Conservation (phyloP, 140 eudicot species). For the Stevia rebaudiana region DNA sequence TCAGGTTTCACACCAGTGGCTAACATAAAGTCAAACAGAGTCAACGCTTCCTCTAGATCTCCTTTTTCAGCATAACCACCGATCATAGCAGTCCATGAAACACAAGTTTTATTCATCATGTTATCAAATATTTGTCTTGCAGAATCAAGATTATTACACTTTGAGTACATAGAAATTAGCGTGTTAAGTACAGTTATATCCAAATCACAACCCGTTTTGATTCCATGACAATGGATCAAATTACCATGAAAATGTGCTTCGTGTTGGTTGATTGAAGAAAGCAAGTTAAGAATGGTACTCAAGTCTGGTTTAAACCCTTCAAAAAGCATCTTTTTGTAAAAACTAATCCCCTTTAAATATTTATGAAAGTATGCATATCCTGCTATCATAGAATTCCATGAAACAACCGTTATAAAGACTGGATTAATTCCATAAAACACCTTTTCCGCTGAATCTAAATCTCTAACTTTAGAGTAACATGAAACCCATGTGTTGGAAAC, state of each 20-base stretch:
- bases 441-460: constrained; percentile 55
- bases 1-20: constrained; percentile 64
- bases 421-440: constrained; percentile 41
- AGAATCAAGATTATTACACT: constrained; percentile 42
- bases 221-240: constrained; percentile 61
- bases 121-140: constrained; percentile 51
- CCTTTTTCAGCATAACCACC: constrained; percentile 79
- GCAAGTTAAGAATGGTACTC: constrained; percentile 64
- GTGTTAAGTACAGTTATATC: constrained; percentile 55
- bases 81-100: constrained; percentile 81
- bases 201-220: constrained; percentile 52
- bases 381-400: constrained; percentile 73
- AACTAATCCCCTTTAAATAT: constrained; percentile 26
- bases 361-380: constrained; percentile 49
- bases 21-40: constrained; percentile 60
- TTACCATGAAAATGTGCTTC: constrained; percentile 40
- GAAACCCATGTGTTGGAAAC: constrained; percentile 72
- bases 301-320: constrained; percentile 52
- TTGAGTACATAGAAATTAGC: constrained; percentile 71
- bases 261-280: constrained; percentile 42
- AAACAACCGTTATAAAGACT: constrained; percentile 40
- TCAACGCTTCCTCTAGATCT: constrained; percentile 46
- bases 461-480: constrained; percentile 63
- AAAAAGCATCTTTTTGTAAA: constrained; percentile 43
- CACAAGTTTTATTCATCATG: constrained; percentile 56